Conservation (phyloP, 306 rosid genomes). For the Begonia masoniana region DNA sequence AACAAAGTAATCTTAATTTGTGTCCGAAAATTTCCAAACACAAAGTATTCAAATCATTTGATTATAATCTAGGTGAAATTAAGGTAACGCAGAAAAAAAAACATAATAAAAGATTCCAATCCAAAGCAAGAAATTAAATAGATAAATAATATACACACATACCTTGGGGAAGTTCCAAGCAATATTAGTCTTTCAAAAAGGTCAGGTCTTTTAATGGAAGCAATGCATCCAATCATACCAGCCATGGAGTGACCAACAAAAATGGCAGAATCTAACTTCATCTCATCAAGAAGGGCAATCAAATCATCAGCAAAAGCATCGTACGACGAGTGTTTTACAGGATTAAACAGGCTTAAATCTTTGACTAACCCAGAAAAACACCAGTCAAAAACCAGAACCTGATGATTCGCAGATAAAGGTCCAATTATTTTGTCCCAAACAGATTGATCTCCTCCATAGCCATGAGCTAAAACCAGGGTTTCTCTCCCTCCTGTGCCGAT, state of each 20-base stretch:
- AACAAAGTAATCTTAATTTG: no score
- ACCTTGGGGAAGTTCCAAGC: conserved; percentile 84
- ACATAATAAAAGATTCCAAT: no score
- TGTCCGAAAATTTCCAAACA: no score
- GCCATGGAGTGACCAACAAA: conserved; percentile 96
- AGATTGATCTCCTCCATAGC: conserved; percentile 74
- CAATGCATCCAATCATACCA: conserved; percentile 84
- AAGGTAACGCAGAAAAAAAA: no score
- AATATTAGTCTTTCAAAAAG: conserved; percentile 63
- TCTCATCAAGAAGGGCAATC: conserved; percentile 35
- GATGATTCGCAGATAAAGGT: conserved; percentile 20
- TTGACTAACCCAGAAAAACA: conserved; percentile 43
- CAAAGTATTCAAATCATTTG: no score
- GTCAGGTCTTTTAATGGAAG: conserved; percentile 56
- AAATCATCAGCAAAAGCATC: conserved; percentile 53
- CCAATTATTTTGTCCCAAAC: conserved; percentile 69
- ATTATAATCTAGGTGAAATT: no score
- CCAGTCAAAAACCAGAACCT: conserved; percentile 70
- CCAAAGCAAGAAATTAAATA: no score
- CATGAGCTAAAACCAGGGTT: conserved; percentile 70
- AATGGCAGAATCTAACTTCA: conserved; percentile 30
- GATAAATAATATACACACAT: not conserved
- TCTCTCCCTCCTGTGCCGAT: conserved; percentile 28
- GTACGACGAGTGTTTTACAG: conserved; percentile 34
- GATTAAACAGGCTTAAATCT: conserved; percentile 37